Conservation (phyloP, 2,329 filamentous ascomycete genomes). For the Ramularia collo-cygni region DNA sequence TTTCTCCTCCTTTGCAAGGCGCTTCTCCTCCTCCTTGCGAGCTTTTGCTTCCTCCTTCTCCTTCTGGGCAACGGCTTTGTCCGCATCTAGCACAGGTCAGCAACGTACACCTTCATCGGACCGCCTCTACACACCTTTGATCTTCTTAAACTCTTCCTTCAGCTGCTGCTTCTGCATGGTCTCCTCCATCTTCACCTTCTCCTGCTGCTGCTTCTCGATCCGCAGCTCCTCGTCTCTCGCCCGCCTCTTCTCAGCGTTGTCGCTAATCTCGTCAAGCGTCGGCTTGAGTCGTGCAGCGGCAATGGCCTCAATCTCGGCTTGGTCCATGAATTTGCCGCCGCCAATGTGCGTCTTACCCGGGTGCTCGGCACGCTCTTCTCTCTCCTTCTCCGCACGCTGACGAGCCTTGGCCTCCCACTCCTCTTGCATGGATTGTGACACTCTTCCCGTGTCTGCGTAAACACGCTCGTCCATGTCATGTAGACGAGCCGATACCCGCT, state of each 20-base stretch:
- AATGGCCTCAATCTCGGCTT: constrained; percentile 70
- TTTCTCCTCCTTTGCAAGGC: constrained; percentile 45
- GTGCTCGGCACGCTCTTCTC: constrained; percentile 52
- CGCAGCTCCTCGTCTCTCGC: constrained; percentile 58
- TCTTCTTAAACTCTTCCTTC: constrained; percentile 40
- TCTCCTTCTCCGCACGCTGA: constrained; percentile 59
- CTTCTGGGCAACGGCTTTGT: constrained; percentile 43
- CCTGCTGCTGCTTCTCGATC: constrained; percentile 58
- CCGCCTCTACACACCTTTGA: constrained; percentile 49
- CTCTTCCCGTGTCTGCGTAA: constrained; percentile 67
- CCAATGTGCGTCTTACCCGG: constrained; percentile 63
- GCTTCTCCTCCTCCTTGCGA: constrained; percentile 49
- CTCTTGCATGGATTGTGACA: constrained; percentile 59
- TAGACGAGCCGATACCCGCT: constrained; percentile 75
- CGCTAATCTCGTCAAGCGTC: constrained; percentile 75
- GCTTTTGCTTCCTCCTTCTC: constrained; percentile 47
- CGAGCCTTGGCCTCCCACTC: constrained; percentile 76
- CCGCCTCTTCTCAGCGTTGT: constrained; percentile 65
- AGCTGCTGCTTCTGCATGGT: constrained; percentile 44
- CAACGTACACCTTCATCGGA: neutral
- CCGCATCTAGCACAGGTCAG: constrained; percentile 30
- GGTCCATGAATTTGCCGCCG: constrained; percentile 71
- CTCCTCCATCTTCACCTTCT: constrained; percentile 52
- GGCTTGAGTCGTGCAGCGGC: constrained; percentile 73
- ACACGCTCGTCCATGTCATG: constrained; percentile 77